A percentile compares a stretch with the other conserved stretches of the same genome.
phyloP scores from a whole-genome alignment of 371 early-diverging fungal genomes.

The Haplosporangium sp. region DNA sequence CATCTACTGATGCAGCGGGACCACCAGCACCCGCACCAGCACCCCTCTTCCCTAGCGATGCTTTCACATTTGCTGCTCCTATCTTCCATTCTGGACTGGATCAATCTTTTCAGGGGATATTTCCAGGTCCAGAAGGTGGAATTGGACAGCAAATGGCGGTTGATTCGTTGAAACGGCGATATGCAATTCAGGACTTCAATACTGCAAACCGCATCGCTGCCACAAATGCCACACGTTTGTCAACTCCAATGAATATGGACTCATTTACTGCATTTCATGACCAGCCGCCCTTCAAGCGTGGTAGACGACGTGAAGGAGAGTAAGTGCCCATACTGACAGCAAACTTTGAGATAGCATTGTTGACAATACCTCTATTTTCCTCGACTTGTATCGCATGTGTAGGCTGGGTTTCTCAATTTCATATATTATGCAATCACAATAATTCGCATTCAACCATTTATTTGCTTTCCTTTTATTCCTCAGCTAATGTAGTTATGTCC shows the following conservation, averaged over 20 bases:
- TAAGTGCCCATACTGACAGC: slow-evolving; percentile 2
- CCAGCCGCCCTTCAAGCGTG: slow-evolving; percentile 51
- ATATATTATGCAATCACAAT: not conserved
- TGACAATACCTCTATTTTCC: not conserved
- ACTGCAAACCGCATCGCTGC: slow-evolving; percentile 32
- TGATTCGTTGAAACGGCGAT: slow-evolving; percentile 46
- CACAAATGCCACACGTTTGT: slow-evolving; percentile 26
- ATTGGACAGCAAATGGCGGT: slow-evolving; percentile 53
- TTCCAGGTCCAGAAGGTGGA: slow-evolving; percentile 52
- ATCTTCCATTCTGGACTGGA: slow-evolving; percentile 44
- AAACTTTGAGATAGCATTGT: not conserved
- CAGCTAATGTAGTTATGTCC: not conserved
- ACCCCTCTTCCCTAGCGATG: slow-evolving; percentile 44
- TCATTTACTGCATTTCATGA: slow-evolving; percentile 38
- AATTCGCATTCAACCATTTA: slow-evolving; percentile 2
- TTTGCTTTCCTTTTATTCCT: not conserved
- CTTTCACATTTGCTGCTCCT: slow-evolving; percentile 50
- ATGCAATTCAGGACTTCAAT: slow-evolving; percentile 46
- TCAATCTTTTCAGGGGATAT: slow-evolving; percentile 38
- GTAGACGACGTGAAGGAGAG: slow-evolving; percentile 49
- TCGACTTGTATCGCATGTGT: not conserved
- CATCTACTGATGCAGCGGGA: slow-evolving; percentile 16
- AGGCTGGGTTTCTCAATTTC: not conserved
- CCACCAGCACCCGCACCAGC: slow-evolving; percentile 20
- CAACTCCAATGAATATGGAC: slow-evolving; percentile 39